Evolutionary conservation across 345 rosid genomes (phyloP).

Genomic region (Lagerstroemia speciosa): DNA sequence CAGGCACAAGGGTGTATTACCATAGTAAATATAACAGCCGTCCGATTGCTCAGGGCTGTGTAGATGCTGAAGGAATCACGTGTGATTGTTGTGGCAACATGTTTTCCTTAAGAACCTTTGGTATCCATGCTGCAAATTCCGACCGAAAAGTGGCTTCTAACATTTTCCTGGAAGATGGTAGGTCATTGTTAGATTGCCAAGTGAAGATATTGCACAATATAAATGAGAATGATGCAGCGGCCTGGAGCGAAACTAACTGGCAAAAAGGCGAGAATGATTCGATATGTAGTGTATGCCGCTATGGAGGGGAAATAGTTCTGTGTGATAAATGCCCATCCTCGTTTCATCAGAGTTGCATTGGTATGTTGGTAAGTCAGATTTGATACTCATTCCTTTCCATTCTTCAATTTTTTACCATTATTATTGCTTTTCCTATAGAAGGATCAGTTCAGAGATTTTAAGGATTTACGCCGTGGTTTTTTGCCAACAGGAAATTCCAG

Average conservation of each 20-base stretch:
- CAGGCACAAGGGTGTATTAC: conserved; percentile 26
- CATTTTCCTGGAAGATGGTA: conserved; percentile 32
- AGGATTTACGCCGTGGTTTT: background rate
- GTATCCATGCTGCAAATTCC: conserved; percentile 14
- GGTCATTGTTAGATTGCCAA: conserved; percentile 41
- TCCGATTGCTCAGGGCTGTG: conserved; percentile 25
- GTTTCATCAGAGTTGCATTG: conserved; percentile 62
- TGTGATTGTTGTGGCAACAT: conserved; percentile 24
- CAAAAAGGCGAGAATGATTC: conserved; percentile 39
- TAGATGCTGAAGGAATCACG: conserved; percentile 33
- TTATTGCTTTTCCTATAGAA: too few species aligned
- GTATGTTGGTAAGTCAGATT: conserved; percentile 33
- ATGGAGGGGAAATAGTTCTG: conserved; percentile 62
- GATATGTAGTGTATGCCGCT: conserved; percentile 66
- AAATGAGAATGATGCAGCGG: background rate
- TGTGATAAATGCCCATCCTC: conserved; percentile 82
- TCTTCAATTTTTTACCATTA: background rate
- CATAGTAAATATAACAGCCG: background rate
- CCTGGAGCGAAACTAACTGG: conserved; percentile 9
- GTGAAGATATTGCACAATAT: conserved; percentile 12
- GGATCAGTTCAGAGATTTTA: background rate
- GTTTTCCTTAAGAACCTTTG: conserved; percentile 17
- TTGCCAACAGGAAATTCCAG: conserved; percentile 29
- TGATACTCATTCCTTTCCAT: background rate
- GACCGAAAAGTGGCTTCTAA: conserved; percentile 18